Conservation (phyloP, 345 rosid species). For the Laguncularia racemosa region DNA sequence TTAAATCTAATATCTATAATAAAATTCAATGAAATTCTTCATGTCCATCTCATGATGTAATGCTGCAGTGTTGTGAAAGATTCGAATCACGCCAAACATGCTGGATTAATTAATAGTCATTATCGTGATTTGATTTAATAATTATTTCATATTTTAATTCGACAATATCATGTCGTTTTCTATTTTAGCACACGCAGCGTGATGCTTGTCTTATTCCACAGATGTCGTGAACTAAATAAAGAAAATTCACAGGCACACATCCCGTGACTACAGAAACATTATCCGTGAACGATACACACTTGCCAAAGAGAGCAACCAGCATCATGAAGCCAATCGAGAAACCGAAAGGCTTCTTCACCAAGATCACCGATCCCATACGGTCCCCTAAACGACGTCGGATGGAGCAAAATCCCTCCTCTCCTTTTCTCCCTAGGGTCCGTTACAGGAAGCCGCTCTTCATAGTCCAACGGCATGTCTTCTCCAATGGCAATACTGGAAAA, state of each 20-base stretch:
- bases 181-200: background rate
- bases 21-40: too few relatives aligned
- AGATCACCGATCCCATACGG: conserved; percentile 86
- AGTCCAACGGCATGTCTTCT: conserved; percentile 53
- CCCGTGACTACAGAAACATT: too few relatives aligned
- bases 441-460: conserved; percentile 49
- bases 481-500: conserved; percentile 33
- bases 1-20: too few relatives aligned
- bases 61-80: background rate
- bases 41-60: too few relatives aligned
- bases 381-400: conserved; percentile 83
- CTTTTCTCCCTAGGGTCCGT: conserved; percentile 32
- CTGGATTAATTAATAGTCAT: too few relatives aligned
- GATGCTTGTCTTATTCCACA: too few relatives aligned
- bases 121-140: too few relatives aligned
- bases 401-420: conserved; percentile 85
- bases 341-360: conserved; percentile 65
- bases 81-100: background rate
- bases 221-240: too few relatives aligned
- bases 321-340: conserved; percentile 81
- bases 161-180: background rate
- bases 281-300: conserved; percentile 19
- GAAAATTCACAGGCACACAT: too few relatives aligned
- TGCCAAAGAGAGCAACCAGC: conserved; percentile 95
- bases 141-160: too few relatives aligned